Base-by-base conservation (phyloP, 768 basidiomycete genomes). In the Pleurotus djamor region DNA sequence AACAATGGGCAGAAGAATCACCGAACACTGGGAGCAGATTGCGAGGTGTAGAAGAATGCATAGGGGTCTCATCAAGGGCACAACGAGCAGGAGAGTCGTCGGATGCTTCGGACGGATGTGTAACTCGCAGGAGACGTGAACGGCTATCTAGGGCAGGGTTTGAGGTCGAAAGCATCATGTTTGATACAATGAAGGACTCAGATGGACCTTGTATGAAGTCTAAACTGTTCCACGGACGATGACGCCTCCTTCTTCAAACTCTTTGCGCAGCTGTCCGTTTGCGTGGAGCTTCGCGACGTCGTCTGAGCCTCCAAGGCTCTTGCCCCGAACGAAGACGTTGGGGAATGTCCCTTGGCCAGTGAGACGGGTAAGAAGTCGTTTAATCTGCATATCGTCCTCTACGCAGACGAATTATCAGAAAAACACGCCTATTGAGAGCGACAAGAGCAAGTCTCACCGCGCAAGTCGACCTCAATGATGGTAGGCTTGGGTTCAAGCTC, bases 311-410 rank as follows among this genome's bases (percentile, higher is more conserved):
- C 88, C 87, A 2, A 91, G 74, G 5, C 83, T 83, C 50, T 73
- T 76, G 7, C 90, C 91, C n/a, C 77, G 76, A 10, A 93, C 65
- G 32, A 94, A 64, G 57, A 90, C 74, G 62, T 94, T 94, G 0
- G 92, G 92, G 68, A 92, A 91, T 3, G 92, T 93, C 5, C 78
- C 70, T 12, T 79, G 88, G 2, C 74, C 71, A 2, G 91, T 94
- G 35, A 92, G 70, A 38, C 91, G 85, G 7, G 75, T 76, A 51
- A 94, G 74, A 34, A 93, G 72, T 8, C 75, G 70, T 69, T 94
- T 92, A 62, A 94, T 78, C 32, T 84, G 74, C 7, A 76, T 73
- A 0, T 79, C 74, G 64, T 93, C 91, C 61, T 81, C 88, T 91
- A 60, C 5, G 58, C 17, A 57, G 14, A 45, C n/a, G 9, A 28